phyloP scores from a whole-genome alignment of 139 green algal genomes.

The Marvania coccoides region DNA sequence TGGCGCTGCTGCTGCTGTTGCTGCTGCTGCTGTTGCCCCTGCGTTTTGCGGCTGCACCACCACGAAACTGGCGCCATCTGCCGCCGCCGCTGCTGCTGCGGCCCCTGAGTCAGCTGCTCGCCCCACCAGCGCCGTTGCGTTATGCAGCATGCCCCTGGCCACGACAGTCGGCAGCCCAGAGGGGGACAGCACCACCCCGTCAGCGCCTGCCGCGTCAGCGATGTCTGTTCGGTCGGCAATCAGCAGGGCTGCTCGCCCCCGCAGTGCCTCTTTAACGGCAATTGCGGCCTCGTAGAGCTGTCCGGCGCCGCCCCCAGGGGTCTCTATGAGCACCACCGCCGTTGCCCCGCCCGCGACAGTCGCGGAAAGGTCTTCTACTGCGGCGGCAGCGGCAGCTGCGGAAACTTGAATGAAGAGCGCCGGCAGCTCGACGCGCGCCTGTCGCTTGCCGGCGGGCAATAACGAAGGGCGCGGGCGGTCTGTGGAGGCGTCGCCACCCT shows the following conservation, averaged over 20 bases:
- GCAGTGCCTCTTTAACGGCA: slow-evolving; percentile 55
- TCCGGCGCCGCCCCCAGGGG: slow-evolving; percentile 14
- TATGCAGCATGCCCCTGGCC: slow-evolving; percentile 66
- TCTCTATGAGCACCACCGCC: slow-evolving; percentile 49
- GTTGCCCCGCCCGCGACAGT: slow-evolving; percentile 54
- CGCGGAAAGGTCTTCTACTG: slow-evolving; percentile 3
- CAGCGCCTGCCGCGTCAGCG: slow-evolving; percentile 64
- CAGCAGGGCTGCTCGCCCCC: slow-evolving; percentile 69
- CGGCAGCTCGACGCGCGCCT: slow-evolving; percentile 58
- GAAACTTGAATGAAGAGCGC: slow-evolving; percentile 51
- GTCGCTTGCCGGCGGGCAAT: slow-evolving; percentile 45
- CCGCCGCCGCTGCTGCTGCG: slow-evolving; percentile 50
- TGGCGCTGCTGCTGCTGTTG: background rate
- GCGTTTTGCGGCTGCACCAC: slow-evolving; percentile 32
- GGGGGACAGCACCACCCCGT: slow-evolving; percentile 77
- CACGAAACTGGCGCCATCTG: slow-evolving; percentile 74
- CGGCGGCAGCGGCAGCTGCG: slow-evolving; percentile 17
- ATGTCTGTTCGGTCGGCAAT: slow-evolving; percentile 84
- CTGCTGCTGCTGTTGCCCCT: background rate
- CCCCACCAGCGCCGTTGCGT: slow-evolving; percentile 50
- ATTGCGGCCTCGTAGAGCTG: slow-evolving; percentile 76
- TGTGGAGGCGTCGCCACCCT: background rate
- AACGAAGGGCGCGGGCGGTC: background rate
- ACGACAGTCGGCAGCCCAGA: slow-evolving; percentile 79
- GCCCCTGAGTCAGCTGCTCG: slow-evolving; percentile 32